phyloP scores from a whole-genome alignment of 2,329 filamentous ascomycete species.

The Gaeumannomyces tritici region DNA sequence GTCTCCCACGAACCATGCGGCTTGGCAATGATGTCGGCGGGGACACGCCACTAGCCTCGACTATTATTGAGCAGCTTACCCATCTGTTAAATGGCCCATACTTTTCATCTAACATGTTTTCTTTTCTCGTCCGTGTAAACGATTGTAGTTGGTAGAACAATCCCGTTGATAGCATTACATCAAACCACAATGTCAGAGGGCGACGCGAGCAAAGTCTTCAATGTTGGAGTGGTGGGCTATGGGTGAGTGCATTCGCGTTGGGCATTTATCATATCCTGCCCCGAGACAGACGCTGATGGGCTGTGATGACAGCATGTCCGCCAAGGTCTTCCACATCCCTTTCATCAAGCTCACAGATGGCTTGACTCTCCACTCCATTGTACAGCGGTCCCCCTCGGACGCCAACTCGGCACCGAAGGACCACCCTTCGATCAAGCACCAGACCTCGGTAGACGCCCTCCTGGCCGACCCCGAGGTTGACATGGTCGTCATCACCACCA shows the following conservation, averaged over 20 bases:
- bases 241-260: conserved; percentile 7
- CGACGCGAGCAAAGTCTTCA: conserved; percentile 12
- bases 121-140: neutral
- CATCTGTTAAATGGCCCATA: too few relatives aligned
- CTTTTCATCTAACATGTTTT: neutral
- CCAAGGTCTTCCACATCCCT: conserved; percentile 79
- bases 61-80: too few relatives aligned
- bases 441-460: conserved; percentile 51
- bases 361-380: conserved; percentile 62
- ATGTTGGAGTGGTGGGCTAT: conserved; percentile 20
- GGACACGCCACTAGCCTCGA: too few relatives aligned
- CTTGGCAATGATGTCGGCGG: neutral
- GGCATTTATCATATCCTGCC: neutral
- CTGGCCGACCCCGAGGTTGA: conserved; percentile 57
- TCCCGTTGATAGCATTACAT: neutral
- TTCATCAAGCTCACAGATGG: conserved; percentile 57
- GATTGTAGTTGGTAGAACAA: neutral
- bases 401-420: conserved; percentile 60
- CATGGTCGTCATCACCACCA: conserved; percentile 61
- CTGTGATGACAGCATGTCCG: conserved; percentile 36
- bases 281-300: conserved; percentile 8
- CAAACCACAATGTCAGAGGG: conserved; percentile 8
- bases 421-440: conserved; percentile 55
- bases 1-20: too few relatives aligned
- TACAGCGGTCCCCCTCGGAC: conserved; percentile 60